phyloP scores from a whole-genome alignment of 2,329 filamentous ascomycete genomes.

The Cucurbitaria berberidis region DNA sequence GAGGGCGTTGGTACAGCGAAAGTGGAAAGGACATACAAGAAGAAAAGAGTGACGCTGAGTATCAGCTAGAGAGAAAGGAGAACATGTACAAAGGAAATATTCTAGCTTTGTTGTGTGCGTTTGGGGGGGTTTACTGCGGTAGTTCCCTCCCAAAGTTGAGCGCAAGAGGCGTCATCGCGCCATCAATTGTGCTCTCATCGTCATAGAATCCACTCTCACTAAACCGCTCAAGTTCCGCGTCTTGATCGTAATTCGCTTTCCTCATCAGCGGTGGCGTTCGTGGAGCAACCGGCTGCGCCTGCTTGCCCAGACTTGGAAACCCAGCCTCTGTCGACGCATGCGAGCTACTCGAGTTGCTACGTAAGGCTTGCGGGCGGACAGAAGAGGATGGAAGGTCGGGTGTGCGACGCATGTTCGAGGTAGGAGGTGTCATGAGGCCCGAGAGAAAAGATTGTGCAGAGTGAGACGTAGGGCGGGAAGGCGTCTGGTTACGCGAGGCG shows the following conservation, averaged over 20 bases:
- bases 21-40: neutral
- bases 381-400: conserved; percentile 53
- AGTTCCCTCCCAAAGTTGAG: conserved; percentile 43
- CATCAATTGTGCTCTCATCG: conserved; percentile 57
- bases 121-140: conserved; percentile 5
- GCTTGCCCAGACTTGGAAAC: conserved; percentile 41
- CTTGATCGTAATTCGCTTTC: conserved; percentile 64
- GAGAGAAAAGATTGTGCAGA: conserved; percentile 69
- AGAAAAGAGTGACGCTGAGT: neutral
- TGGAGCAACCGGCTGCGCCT: conserved; percentile 21
- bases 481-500: conserved; percentile 41
- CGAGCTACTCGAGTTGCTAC: conserved; percentile 37
- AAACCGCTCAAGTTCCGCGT: conserved; percentile 60
- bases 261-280: conserved; percentile 63
- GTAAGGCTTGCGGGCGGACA: conserved; percentile 30
- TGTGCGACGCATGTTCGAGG: conserved; percentile 71
- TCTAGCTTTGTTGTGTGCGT: neutral
- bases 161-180: conserved; percentile 42
- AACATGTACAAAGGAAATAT: neutral
- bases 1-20: neutral
- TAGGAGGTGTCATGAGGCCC: conserved; percentile 88
- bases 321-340: conserved; percentile 37
- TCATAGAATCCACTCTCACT: conserved; percentile 57
- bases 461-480: conserved; percentile 49
- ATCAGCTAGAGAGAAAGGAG: neutral